Conservation (phyloP, 768 basidiomycete species). For the Tylopilus vinaceipallidus region DNA sequence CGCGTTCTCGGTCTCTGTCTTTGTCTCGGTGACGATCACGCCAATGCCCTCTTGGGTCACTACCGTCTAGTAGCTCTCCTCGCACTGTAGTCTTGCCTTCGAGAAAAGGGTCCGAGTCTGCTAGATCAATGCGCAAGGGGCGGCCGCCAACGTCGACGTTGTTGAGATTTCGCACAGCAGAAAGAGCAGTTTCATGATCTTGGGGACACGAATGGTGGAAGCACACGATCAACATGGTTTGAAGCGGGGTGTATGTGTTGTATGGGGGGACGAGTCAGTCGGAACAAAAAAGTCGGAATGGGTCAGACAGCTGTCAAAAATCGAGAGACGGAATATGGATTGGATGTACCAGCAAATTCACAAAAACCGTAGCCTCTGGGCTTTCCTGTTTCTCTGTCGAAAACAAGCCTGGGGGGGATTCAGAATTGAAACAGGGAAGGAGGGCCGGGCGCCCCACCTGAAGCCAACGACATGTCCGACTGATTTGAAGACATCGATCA, state of each 20-base stretch:
- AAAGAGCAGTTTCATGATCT: constrained; percentile 96
- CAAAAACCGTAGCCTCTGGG: constrained; percentile 93
- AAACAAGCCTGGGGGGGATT: constrained; percentile 60
- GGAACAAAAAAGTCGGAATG: constrained; percentile 26
- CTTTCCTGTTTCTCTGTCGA: constrained; percentile 91
- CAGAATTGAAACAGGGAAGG: background rate
- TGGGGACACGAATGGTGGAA: constrained; percentile 15
- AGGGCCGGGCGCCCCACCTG: constrained; percentile 45
- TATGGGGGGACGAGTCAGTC: constrained; percentile 11
- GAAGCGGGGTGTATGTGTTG: background rate
- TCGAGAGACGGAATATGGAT: constrained; percentile 28
- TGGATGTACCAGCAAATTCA: constrained; percentile 81
- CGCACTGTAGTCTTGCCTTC: constrained; percentile 87
- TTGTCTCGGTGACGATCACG: constrained; percentile 49
- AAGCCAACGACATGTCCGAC: constrained; percentile 90
- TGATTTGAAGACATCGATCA: constrained; percentile 85
- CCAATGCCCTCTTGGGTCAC: constrained; percentile 38
- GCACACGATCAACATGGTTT: constrained; percentile 11
- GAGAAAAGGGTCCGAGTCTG: constrained; percentile 89
- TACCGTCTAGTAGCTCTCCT: constrained; percentile 75
- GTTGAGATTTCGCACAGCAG: constrained; percentile 95
- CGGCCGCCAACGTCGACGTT: constrained; percentile 91
- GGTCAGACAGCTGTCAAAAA: constrained; percentile 37
- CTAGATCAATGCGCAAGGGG: constrained; percentile 89
- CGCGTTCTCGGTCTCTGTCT: constrained; percentile 56